Conservation (phyloP, 805 yeast genomes). For the Nakazawaea pomicola region DNA sequence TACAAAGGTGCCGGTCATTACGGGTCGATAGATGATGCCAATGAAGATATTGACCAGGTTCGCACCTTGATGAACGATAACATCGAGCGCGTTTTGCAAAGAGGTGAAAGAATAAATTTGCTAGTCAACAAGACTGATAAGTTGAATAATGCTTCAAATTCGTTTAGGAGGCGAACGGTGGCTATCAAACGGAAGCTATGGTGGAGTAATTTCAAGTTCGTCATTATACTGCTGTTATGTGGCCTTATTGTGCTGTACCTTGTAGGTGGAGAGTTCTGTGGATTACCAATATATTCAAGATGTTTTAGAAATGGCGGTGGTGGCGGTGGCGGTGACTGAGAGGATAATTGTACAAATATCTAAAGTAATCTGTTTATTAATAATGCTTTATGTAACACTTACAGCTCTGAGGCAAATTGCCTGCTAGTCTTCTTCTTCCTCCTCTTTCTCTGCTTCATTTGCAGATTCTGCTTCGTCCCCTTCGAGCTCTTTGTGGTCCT, state of each 20-base stretch:
- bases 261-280: constrained; percentile 48
- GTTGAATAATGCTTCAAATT: constrained; percentile 58
- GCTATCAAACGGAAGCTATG: constrained; percentile 62
- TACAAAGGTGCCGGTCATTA: constrained; percentile 25
- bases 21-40: constrained; percentile 28
- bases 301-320: constrained; percentile 24
- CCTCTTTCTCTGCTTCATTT: constrained; percentile 16
- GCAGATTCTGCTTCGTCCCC: constrained; percentile 3
- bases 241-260: constrained; percentile 34
- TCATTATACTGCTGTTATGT: constrained; percentile 23
- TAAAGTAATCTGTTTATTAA: too few relatives aligned
- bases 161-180: constrained; percentile 66
- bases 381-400: too few relatives aligned
- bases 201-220: constrained; percentile 53
- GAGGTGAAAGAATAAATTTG: constrained; percentile 72
- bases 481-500: constrained; percentile 13
- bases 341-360: too few relatives aligned
- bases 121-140: constrained; percentile 78
- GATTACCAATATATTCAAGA: constrained; percentile 41
- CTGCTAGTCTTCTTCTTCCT: constrained; percentile 12
- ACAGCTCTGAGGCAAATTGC: too few relatives aligned
- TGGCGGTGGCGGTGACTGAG: too few relatives aligned
- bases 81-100: constrained; percentile 61
- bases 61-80: constrained; percentile 67
- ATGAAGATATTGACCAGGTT: constrained; percentile 59